These are phyloP conservation scores for Aspergillus diversus DNA, from an alignment of 495 filamentous ascomycete genomes.

Conservation along the genomic window DNA sequence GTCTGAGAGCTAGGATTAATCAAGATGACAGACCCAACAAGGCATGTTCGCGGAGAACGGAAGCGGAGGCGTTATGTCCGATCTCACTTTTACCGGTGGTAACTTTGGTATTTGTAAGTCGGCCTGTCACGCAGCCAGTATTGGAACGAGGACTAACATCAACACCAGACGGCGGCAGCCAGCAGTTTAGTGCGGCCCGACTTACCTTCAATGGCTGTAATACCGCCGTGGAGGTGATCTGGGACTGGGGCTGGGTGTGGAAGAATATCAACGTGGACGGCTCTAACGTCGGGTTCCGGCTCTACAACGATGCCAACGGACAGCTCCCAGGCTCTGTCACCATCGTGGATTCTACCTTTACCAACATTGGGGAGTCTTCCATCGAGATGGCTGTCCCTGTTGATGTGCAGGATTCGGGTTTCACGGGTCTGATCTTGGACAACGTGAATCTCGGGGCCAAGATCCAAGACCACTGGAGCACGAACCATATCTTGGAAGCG, in stretches of 20 bases:
- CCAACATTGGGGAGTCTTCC: neutral
- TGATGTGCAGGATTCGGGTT: slow-evolving; percentile 10
- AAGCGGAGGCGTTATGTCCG: slow-evolving; percentile 19
- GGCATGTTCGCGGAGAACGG: slow-evolving; percentile 18
- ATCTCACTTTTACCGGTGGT: slow-evolving; percentile 15
- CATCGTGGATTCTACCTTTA: slow-evolving; percentile 13
- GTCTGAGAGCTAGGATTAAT: too few relatives aligned
- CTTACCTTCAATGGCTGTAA: slow-evolving; percentile 17
- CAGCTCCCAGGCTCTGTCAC: slow-evolving; percentile 9
- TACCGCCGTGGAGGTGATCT: slow-evolving; percentile 17
- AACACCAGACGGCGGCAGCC: slow-evolving; percentile 12
- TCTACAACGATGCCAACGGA: slow-evolving; percentile 9
- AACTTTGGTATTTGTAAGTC: slow-evolving; percentile 16
- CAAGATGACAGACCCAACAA: neutral
- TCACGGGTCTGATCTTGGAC: slow-evolving; percentile 12
- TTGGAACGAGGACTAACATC: too few relatives aligned
- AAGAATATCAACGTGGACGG: slow-evolving; percentile 12
- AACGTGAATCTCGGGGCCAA: slow-evolving; percentile 10
- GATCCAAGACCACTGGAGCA: slow-evolving; percentile 10
- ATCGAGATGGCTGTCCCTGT: slow-evolving; percentile 10
- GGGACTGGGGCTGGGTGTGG: slow-evolving; percentile 23
- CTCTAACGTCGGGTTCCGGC: slow-evolving; percentile 10
- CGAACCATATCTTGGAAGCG: slow-evolving; percentile 3
- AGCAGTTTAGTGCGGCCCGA: slow-evolving; percentile 14
- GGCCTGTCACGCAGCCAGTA: too few relatives aligned